A percentile compares a stretch with the other conserved stretches of the same genome.
Evolutionary conservation across 192 early-diverging fungal species (phyloP).

Genomic region (Mortierella hygrophila): DNA sequence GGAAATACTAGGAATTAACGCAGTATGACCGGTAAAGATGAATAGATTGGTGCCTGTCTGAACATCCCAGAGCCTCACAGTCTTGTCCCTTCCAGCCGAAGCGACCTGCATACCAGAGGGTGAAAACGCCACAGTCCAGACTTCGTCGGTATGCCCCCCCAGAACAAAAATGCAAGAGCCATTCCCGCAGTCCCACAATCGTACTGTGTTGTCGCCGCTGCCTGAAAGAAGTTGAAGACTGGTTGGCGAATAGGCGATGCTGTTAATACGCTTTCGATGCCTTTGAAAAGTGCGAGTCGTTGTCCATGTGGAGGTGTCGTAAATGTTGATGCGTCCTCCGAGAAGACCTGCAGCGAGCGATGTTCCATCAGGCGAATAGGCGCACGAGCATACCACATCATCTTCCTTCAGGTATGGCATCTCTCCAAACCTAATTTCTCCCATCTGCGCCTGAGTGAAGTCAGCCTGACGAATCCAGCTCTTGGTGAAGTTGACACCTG

Average conservation of each 20-base stretch:
- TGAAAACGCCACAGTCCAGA: too few species aligned
- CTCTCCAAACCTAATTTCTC: constrained; percentile 2
- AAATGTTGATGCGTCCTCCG: not conserved
- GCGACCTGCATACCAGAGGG: too few species aligned
- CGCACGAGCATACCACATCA: not conserved
- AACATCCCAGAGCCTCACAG: not conserved
- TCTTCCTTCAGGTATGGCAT: not conserved
- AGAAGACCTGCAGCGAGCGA: not conserved
- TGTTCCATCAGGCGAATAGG: constrained; percentile 3
- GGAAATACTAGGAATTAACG: not conserved
- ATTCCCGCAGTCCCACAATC: too few species aligned
- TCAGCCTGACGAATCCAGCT: constrained; percentile 11
- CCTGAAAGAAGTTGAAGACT: too few species aligned
- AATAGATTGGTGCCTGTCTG: not conserved
- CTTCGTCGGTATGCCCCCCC: too few species aligned
- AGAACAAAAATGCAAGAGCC: too few species aligned
- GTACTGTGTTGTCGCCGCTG: not conserved
- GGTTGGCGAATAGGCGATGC: too few species aligned
- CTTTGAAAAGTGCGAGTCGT: too few species aligned
- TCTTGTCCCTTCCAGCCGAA: not conserved
- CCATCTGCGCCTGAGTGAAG: not conserved
- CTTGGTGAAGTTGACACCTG: not conserved
- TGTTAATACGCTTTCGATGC: too few species aligned
- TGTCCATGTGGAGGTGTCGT: too few species aligned
- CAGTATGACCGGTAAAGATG: not conserved